These are phyloP conservation scores for Astragalus glycyphyllos DNA, from an alignment of 306 rosid species.

Conservation along the genomic window DNA sequence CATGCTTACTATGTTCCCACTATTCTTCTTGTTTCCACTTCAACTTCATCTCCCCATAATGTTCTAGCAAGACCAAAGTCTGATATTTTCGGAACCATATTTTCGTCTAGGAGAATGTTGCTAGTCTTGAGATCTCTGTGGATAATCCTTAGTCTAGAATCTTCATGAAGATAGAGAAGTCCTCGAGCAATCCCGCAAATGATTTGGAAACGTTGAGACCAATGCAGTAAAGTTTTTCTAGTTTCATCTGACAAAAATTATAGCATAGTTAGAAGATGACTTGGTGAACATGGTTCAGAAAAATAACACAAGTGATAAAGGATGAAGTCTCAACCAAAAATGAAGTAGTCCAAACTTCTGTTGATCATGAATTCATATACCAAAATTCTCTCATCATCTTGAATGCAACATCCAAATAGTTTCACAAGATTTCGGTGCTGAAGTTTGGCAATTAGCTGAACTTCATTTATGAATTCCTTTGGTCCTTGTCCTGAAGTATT, in stretches of 20 bases:
- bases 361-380: constrained; percentile 71
- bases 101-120: constrained; percentile 56
- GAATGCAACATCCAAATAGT: constrained; percentile 66
- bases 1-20: constrained; percentile 64
- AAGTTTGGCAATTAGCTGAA: constrained; percentile 62
- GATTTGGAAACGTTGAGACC: constrained; percentile 56
- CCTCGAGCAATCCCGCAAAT: constrained; percentile 59
- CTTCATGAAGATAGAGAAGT: constrained; percentile 64
- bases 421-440: constrained; percentile 75
- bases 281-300: background rate
- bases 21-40: constrained; percentile 54
- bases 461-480: constrained; percentile 68
- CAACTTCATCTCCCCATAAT: constrained; percentile 50
- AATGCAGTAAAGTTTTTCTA: constrained; percentile 37
- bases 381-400: constrained; percentile 56
- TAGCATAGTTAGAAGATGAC: constrained; percentile 16
- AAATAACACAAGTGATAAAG: background rate
- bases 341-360: constrained; percentile 65
- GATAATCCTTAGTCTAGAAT: constrained; percentile 62
- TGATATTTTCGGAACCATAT: constrained; percentile 66
- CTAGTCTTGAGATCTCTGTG: constrained; percentile 66
- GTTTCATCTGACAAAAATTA: constrained; percentile 41
- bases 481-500: constrained; percentile 63
- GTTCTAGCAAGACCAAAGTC: constrained; percentile 69
- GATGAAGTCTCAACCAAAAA: constrained; percentile 60